Conservation (phyloP, 139 green algal genomes). For the Zygnema cylindricum region DNA sequence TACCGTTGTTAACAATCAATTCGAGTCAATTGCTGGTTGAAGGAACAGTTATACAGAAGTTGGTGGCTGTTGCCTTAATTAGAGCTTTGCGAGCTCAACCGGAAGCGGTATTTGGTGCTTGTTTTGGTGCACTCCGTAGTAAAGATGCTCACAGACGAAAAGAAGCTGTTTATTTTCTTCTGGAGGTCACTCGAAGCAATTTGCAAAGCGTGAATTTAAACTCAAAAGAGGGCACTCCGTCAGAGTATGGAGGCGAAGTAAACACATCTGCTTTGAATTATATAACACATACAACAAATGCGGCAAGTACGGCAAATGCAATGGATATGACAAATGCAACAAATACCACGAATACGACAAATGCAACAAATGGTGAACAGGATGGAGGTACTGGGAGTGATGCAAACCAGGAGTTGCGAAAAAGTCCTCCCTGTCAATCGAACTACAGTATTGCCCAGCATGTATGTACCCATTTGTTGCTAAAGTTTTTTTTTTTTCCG, state of each 20-base stretch:
- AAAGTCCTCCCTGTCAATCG: background rate
- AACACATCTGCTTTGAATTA: too few species aligned
- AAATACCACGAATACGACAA: too few species aligned
- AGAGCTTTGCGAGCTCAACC: background rate
- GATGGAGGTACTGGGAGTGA: background rate
- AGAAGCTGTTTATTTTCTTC: constrained; percentile 19
- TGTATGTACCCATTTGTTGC: too few species aligned
- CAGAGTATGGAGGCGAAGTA: too few species aligned
- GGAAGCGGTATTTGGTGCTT: constrained; percentile 11
- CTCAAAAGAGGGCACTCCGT: too few species aligned
- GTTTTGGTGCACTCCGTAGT: constrained; percentile 1
- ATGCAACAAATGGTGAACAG: background rate
- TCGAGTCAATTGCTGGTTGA: background rate
- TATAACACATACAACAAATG: too few species aligned
- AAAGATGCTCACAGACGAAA: background rate
- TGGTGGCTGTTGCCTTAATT: constrained; percentile 1
- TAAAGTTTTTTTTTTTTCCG: too few species aligned
- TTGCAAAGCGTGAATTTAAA: background rate
- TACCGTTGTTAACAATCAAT: background rate
- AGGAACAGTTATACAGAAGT: background rate
- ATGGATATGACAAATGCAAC: too few species aligned
- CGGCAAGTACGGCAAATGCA: too few species aligned
- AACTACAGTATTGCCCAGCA: background rate
- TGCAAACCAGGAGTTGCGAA: background rate
- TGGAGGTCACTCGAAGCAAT: constrained; percentile 4